A percentile compares a stretch with the other conserved stretches of the same genome.
Evolutionary conservation across 2,329 filamentous ascomycete species (phyloP).

Genomic region (Stemphylium beticola): DNA sequence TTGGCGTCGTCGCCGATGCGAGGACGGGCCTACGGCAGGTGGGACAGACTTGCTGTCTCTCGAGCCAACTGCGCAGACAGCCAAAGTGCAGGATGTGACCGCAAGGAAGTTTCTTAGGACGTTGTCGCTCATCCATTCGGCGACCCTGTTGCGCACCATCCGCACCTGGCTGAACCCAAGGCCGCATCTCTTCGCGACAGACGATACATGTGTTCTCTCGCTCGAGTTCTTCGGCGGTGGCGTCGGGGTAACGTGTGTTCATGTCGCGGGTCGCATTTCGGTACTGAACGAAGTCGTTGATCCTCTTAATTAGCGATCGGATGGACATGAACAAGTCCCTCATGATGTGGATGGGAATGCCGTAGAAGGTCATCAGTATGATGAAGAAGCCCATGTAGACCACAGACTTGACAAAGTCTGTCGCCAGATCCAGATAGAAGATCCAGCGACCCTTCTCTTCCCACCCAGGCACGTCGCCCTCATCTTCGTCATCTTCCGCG

Average conservation of each 20-base stretch:
- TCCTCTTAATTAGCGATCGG: constrained; percentile 85
- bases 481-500: constrained; percentile 81
- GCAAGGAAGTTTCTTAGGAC: constrained; percentile 95
- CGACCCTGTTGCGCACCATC: constrained; percentile 48
- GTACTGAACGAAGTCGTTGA: constrained; percentile 88
- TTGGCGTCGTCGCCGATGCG: constrained; percentile 41
- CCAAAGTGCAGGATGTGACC: constrained; percentile 94
- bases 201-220: constrained; percentile 97
- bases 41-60: constrained; percentile 95
- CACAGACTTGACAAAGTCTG: constrained; percentile 87
- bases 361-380: constrained; percentile 92
- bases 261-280: constrained; percentile 91
- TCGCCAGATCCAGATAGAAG: constrained; percentile 83
- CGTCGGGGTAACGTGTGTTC: constrained; percentile 88
- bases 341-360: constrained; percentile 94
- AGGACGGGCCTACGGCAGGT: constrained; percentile 88
- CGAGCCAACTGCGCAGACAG: constrained; percentile 95
- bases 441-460: constrained; percentile 94
- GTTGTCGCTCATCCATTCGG: constrained; percentile 75
- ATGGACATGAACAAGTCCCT: constrained; percentile 94
- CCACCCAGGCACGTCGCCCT: constrained; percentile 95
- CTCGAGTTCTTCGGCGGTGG: constrained; percentile 81
- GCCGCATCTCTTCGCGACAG: constrained; percentile 92
- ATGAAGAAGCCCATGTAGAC: constrained; percentile 93
- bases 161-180: constrained; percentile 66